Evolutionary conservation across 1,284 basidiomycete genomes (phyloP).

Genomic region (Dichomitus squalens): DNA sequence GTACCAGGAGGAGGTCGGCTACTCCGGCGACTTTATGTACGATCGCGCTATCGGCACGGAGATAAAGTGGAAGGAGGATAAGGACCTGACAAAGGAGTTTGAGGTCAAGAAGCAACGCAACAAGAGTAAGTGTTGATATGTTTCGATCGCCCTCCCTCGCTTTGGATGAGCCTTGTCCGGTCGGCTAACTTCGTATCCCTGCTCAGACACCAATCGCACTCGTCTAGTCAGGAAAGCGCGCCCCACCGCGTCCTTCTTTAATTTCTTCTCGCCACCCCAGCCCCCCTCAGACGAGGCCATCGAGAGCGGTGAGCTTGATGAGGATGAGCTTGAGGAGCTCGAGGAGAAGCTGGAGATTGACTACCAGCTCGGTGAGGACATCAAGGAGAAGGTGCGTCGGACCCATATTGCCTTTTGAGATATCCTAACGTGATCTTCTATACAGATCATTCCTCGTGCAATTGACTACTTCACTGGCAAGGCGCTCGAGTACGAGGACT

Average conservation of each 20-base stretch:
- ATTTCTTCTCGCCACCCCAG: conserved; percentile 91
- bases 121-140: conserved; percentile 72
- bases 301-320: conserved; percentile 78
- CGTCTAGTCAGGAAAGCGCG: conserved; percentile 89
- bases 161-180: conserved; percentile 6
- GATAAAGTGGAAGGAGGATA: conserved; percentile 98
- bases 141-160: neutral
- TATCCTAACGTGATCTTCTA: neutral
- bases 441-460: conserved; percentile 91
- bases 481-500: conserved; percentile 86
- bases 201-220: conserved; percentile 87
- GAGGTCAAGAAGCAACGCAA: conserved; percentile 99
- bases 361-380: conserved; percentile 98
- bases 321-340: conserved; percentile 87
- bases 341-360: conserved; percentile 95
- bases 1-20: conserved; percentile 93
- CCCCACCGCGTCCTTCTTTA: conserved; percentile 94
- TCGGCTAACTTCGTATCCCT: conserved; percentile 1
- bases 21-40: conserved; percentile 94
- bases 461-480: conserved; percentile 98
- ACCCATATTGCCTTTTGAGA: neutral
- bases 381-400: conserved; percentile 86
- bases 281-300: conserved; percentile 72
- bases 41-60: conserved; percentile 89
- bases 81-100: conserved; percentile 95